These are phyloP conservation scores for Claviceps monticola DNA, from an alignment of 2,329 filamentous ascomycete species.

Conservation along the genomic window DNA sequence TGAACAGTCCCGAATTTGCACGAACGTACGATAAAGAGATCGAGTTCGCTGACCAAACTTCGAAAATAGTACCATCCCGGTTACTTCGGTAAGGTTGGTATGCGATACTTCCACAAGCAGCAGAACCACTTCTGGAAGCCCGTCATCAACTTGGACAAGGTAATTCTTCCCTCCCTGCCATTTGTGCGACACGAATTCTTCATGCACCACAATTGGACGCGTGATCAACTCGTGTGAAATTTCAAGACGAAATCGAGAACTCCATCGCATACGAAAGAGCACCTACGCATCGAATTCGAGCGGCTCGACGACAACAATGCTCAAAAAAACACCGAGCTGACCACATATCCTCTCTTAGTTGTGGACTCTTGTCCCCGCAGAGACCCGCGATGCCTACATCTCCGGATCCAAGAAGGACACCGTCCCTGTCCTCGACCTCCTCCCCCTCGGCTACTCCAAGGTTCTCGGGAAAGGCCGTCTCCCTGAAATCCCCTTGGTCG, in stretches of 20 bases:
- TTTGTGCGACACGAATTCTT: background rate
- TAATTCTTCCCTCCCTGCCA: conserved; percentile 24
- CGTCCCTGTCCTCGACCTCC: conserved; percentile 94
- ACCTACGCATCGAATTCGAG: background rate
- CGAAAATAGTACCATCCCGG: conserved; percentile 71
- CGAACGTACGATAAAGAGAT: background rate
- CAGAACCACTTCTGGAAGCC: conserved; percentile 97
- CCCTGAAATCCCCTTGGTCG: conserved; percentile 83
- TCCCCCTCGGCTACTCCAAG: conserved; percentile 95
- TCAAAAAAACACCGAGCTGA: conserved; percentile 13
- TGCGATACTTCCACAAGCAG: conserved; percentile 94
- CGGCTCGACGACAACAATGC: background rate
- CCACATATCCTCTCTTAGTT: conserved; percentile 41
- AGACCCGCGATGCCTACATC: conserved; percentile 89
- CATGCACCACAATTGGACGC: background rate
- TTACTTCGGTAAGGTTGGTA: conserved; percentile 98
- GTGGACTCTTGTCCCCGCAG: conserved; percentile 84
- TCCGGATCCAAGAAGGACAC: conserved; percentile 69
- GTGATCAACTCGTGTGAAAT: background rate
- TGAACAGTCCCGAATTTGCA: conserved; percentile 27
- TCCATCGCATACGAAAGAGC: background rate
- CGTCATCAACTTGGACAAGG: conserved; percentile 97
- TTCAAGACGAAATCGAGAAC: too few relatives aligned
- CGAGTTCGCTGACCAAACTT: conserved; percentile 14
- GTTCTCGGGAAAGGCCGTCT: conserved; percentile 96